phyloP scores from a whole-genome alignment of 495 filamentous ascomycete genomes.

The Trichoderma virens region DNA sequence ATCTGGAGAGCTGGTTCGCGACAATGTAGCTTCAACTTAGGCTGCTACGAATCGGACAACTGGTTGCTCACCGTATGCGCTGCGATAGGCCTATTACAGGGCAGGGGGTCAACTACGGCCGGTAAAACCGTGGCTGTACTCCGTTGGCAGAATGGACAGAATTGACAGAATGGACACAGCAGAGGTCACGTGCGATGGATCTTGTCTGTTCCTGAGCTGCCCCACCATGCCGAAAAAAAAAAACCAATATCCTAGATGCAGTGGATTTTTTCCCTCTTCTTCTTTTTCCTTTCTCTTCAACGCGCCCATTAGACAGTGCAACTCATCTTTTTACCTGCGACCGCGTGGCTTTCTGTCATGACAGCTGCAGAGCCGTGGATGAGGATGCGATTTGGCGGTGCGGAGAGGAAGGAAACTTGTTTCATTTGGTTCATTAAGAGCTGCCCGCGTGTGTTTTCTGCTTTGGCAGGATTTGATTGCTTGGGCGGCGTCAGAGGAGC shows the following conservation, averaged over 20 bases:
- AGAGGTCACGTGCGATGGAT: not conserved
- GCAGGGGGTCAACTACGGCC: not conserved
- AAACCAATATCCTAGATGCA: not conserved
- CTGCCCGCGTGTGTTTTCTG: conserved; percentile 61
- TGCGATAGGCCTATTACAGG: not conserved
- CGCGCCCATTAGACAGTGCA: conserved; percentile 87
- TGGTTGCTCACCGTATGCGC: not conserved
- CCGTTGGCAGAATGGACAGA: too few relatives aligned
- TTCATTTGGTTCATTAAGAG: conserved; percentile 73
- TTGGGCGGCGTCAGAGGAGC: conserved; percentile 87
- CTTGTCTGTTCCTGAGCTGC: not conserved
- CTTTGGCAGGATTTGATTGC: conserved; percentile 45
- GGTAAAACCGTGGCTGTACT: not conserved
- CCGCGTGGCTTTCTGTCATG: conserved; percentile 61
- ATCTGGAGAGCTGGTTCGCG: not conserved
- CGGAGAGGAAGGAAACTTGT: conserved; percentile 58
- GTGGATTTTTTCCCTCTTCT: conserved; percentile 18
- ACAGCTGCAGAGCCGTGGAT: conserved; percentile 55
- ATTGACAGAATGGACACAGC: not conserved
- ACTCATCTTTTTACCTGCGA: conserved; percentile 54
- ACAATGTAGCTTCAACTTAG: conserved; percentile 2
- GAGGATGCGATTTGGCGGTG: conserved; percentile 71
- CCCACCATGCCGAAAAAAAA: not conserved
- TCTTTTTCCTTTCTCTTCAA: conserved; percentile 42
- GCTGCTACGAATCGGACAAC: not conserved